Evolutionary conservation across 116 monocot genomes (phyloP).

Genomic region (Trichopus zeylanicus): DNA sequence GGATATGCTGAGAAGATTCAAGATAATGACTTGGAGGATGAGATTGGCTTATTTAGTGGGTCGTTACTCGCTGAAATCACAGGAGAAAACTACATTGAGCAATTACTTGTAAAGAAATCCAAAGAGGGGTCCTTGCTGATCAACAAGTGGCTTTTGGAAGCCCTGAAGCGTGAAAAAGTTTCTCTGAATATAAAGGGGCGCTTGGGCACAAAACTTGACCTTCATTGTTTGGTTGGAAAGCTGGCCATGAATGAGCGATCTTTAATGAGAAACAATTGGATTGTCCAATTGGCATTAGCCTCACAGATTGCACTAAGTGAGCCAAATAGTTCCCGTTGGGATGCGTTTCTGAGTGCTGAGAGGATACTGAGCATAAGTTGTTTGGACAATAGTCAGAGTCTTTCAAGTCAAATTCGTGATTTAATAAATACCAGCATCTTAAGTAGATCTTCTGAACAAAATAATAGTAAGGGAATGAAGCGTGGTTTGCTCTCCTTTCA

Average conservation of each 20-base stretch:
- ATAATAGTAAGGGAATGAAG: conserved; percentile 6
- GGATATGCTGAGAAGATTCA: conserved; percentile 17
- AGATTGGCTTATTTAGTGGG: conserved; percentile 35
- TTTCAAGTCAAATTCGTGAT: conserved; percentile 90
- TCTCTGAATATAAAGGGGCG: conserved; percentile 44
- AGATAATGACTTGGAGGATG: conserved; percentile 9
- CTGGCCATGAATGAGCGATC: conserved; percentile 53
- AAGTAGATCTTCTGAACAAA: conserved; percentile 16
- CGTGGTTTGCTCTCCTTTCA: conserved; percentile 68
- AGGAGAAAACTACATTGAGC: conserved; percentile 65
- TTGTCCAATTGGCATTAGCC: conserved; percentile 73
- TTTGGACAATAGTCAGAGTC: conserved; percentile 69
- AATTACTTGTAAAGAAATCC: conserved; percentile 57
- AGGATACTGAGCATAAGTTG: conserved; percentile 62
- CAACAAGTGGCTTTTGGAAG: conserved; percentile 94
- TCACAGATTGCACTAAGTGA: conserved; percentile 57
- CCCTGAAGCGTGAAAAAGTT: conserved; percentile 69
- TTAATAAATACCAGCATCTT: conserved; percentile 66
- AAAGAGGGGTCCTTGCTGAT: conserved; percentile 80
- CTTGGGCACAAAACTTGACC: conserved; percentile 34
- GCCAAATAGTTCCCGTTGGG: conserved; percentile 73
- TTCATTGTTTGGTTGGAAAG: conserved; percentile 42
- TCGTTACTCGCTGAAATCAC: conserved; percentile 51
- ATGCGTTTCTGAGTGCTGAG: conserved; percentile 91
- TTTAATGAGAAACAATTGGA: conserved; percentile 68